A percentile compares a stretch with the other conserved stretches of the same genome.
Conservation (phyloP, 345 rosid species). For the Gossypium australe region DNA sequence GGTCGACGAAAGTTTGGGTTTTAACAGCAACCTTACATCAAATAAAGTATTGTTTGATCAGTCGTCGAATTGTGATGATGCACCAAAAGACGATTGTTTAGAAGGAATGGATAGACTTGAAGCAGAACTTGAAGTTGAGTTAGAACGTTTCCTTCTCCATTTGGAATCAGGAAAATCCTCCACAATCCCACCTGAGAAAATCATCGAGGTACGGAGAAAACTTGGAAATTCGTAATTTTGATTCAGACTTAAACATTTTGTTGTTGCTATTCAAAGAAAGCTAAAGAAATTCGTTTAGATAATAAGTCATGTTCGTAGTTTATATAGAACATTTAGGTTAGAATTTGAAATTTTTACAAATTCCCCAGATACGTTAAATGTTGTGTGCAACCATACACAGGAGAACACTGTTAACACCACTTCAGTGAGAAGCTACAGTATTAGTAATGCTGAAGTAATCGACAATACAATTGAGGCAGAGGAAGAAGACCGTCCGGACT, state of each 20-base stretch:
- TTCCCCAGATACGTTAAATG: background rate
- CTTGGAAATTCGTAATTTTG: background rate
- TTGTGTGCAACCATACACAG: slow-evolving; percentile 17
- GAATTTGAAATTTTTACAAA: background rate
- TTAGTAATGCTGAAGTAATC: slow-evolving; percentile 33
- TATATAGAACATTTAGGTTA: background rate
- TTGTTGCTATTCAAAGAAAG: background rate
- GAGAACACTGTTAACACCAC: slow-evolving; percentile 13
- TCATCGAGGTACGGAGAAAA: slow-evolving; percentile 25
- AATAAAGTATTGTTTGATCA: slow-evolving; percentile 18
- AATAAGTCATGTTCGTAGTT: background rate
- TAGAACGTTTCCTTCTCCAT: slow-evolving; percentile 51
- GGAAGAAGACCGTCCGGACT: slow-evolving; percentile 16
- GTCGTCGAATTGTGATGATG: slow-evolving; percentile 24
- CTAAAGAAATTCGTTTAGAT: background rate
- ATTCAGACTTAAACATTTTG: background rate
- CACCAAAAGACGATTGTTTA: slow-evolving; percentile 23
- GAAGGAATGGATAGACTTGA: slow-evolving; percentile 57
- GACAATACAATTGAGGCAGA: slow-evolving; percentile 21
- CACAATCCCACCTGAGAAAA: slow-evolving; percentile 19
- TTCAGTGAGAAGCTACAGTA: slow-evolving; percentile 17
- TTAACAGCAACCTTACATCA: slow-evolving; percentile 18
- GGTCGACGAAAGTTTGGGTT: slow-evolving; percentile 25
- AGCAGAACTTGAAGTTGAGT: slow-evolving; percentile 73
- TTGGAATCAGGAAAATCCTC: slow-evolving; percentile 33